These are phyloP conservation scores for Ceratobasidium sp. DNA, from an alignment of 1,284 basidiomycete genomes.

Conservation along the genomic window DNA sequence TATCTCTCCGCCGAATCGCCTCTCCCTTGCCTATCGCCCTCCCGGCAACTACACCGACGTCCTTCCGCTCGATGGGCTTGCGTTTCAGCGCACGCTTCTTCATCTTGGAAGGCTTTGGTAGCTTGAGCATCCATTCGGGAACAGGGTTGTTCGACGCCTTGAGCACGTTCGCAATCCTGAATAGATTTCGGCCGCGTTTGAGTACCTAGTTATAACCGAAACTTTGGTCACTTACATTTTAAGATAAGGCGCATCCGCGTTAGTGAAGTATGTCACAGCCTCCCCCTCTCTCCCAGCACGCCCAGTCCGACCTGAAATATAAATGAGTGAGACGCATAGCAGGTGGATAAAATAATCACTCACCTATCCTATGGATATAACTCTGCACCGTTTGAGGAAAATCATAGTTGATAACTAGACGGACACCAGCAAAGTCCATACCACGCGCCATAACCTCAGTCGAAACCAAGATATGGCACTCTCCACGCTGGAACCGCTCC, in stretches of 20 bases:
- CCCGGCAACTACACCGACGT: constrained; percentile 76
- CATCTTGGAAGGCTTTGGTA: constrained; percentile 90
- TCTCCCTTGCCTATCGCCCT: constrained; percentile 72
- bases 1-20: constrained; percentile 74
- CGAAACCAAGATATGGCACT: constrained; percentile 91
- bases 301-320: constrained; percentile 81
- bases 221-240: constrained; percentile 74
- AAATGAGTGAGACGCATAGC: background rate
- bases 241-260: constrained; percentile 90
- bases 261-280: constrained; percentile 95
- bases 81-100: constrained; percentile 86
- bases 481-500: constrained; percentile 83
- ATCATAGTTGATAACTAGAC: constrained; percentile 96
- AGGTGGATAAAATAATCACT: constrained; percentile 46
- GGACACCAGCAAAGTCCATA: constrained; percentile 96
- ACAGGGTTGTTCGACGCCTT: constrained; percentile 70
- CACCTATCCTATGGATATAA: constrained; percentile 94
- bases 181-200: constrained; percentile 21
- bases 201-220: constrained; percentile 17
- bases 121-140: constrained; percentile 88
- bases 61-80: constrained; percentile 75
- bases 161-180: constrained; percentile 93
- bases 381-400: constrained; percentile 94
- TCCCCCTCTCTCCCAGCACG: constrained; percentile 91
- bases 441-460: constrained; percentile 97